Percentiles rank a stretch among this genome's conserved stretches.
These are phyloP conservation scores for Vitis riparia DNA, from an alignment of 164 flowering plant genomes.

Conservation along the genomic window DNA sequence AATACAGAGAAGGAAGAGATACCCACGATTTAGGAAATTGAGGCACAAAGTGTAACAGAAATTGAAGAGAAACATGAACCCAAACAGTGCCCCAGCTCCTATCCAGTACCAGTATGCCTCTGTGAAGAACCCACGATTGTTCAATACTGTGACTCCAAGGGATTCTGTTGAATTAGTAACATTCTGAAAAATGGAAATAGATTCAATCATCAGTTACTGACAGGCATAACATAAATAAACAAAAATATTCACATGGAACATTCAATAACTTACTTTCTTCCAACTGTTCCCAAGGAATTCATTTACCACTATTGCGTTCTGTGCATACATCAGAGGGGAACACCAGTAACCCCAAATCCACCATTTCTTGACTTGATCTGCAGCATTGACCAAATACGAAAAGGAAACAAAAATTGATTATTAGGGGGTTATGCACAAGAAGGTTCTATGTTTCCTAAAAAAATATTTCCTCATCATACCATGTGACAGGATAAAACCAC, in stretches of 20 bases:
- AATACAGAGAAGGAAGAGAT: not conserved
- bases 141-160: slow-evolving; percentile 26
- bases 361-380: slow-evolving; percentile 45
- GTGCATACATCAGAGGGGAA: slow-evolving; percentile 47
- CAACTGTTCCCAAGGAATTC: slow-evolving; percentile 47
- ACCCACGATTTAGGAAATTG: slow-evolving; percentile 31
- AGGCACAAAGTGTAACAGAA: slow-evolving; percentile 17
- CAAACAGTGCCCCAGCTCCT: slow-evolving; percentile 26
- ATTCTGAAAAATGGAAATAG: slow-evolving; percentile 4
- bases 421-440: too few species aligned
- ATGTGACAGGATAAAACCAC: slow-evolving; percentile 49
- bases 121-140: slow-evolving; percentile 30
- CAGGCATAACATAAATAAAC: not conserved
- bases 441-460: too few species aligned
- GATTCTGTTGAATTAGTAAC: slow-evolving; percentile 1
- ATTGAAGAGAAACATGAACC: slow-evolving; percentile 30
- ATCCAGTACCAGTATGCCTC: slow-evolving; percentile 40
- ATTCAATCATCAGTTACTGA: not conserved
- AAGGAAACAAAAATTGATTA: too few species aligned
- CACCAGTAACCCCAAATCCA: slow-evolving; percentile 57
- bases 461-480: slow-evolving; percentile 20
- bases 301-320: slow-evolving; percentile 39
- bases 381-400: too few species aligned
- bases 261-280: slow-evolving; percentile 26
- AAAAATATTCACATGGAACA: not conserved